Percentiles rank a stretch among this genome's conserved stretches.
Evolutionary conservation across 129 eudicot species (phyloP).

Genomic region (Arctium minus): DNA sequence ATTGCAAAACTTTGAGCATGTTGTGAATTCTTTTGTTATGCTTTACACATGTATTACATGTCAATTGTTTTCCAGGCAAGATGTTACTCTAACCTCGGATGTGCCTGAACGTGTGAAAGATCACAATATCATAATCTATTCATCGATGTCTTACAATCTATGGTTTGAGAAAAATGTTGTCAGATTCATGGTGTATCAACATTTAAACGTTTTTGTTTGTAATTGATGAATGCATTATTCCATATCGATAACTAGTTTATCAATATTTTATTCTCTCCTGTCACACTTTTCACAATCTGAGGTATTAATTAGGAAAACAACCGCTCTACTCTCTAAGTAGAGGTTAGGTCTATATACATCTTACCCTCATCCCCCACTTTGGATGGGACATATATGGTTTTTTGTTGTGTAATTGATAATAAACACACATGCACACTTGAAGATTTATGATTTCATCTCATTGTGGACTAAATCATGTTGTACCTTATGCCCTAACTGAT

Average conservation of each 20-base stretch:
- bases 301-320: too few relatives aligned
- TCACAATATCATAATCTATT: neutral
- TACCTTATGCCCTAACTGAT: too few relatives aligned
- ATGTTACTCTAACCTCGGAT: neutral
- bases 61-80: neutral
- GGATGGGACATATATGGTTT: neutral
- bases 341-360: too few relatives aligned
- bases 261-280: too few relatives aligned
- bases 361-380: neutral
- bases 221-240: too few relatives aligned
- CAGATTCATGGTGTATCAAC: too few relatives aligned
- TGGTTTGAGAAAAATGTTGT: neutral
- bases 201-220: too few relatives aligned
- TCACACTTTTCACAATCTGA: too few relatives aligned
- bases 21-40: neutral
- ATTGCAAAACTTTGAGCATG: neutral
- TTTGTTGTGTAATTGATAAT: neutral
- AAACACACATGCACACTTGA: too few relatives aligned
- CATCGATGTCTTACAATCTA: neutral
- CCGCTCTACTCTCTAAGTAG: too few relatives aligned
- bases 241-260: too few relatives aligned
- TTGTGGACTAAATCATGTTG: too few relatives aligned
- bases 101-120: constrained; percentile 2
- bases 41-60: neutral
- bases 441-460: neutral